A percentile compares a stretch with the other conserved stretches of the same genome.
Conservation (phyloP, 345 rosid genomes). For the Linum usitatissimum region DNA sequence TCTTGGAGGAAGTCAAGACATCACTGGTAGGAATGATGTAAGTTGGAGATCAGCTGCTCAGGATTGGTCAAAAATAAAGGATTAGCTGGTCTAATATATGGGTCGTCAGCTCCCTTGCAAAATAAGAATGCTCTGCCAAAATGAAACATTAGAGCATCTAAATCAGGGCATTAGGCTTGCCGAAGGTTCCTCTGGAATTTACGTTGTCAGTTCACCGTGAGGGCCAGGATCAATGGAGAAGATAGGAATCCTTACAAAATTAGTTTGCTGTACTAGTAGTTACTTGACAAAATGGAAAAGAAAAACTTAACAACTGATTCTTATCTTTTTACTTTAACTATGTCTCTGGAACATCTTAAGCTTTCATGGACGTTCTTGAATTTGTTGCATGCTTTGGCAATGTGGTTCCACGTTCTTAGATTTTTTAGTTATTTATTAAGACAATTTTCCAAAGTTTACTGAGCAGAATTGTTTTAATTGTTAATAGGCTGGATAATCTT, state of each 20-base stretch:
- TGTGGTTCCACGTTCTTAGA: neutral
- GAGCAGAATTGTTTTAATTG: conserved; percentile 3
- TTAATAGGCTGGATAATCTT: conserved; percentile 71
- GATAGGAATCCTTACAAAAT: neutral
- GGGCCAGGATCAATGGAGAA: neutral
- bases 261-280: neutral
- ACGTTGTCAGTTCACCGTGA: neutral
- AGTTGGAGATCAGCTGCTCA: neutral
- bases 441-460: too few relatives aligned
- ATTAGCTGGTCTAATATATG: neutral
- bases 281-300: neutral
- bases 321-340: neutral
- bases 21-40: neutral
- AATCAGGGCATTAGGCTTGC: neutral
- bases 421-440: neutral
- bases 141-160: neutral
- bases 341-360: neutral
- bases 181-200: neutral
- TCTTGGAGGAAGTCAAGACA: neutral
- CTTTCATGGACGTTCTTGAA: neutral
- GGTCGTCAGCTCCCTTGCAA: neutral
- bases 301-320: too few relatives aligned
- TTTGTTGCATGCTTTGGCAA: neutral
- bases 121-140: neutral
- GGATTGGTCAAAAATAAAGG: neutral